Base-by-base conservation (phyloP, 2,329 filamentous ascomycete genomes). In the Neobulgaria alba region DNA sequence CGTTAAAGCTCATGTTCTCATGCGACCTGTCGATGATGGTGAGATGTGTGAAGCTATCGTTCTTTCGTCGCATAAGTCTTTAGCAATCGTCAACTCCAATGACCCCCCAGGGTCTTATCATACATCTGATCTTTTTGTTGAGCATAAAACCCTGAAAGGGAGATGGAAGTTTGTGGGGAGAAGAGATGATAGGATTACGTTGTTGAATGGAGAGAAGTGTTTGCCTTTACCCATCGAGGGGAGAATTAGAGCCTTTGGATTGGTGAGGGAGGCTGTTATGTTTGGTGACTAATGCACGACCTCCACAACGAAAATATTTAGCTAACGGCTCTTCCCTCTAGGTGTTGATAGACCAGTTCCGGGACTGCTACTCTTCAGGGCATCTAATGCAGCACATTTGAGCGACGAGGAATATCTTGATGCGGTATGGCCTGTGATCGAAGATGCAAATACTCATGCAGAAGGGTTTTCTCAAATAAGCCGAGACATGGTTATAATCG, bases 231-330 rank as follows among this genome's bases (percentile, higher is more conserved):
- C 61, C 0, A 64, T 67, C 4, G 79, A 82, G 54, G 67, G 71
- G 3, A 62, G 65, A 0, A 68, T 80, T 5, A 63, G 73, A 7
- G 67, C 75, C 38, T 63, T 72, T 36, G 59, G 63, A 3, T 57
- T 69, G 0, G 71, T 81, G 0, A 62, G 67, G 12, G 77, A 81
- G 43, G 70, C 69, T 0, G 62, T 78, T 2, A 67, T 77, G 0
- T 77, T 79, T 45, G 77, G 77, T n/a, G n/a, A n/a, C n/a, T n/a
- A n/a, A n/a, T n/a, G n/a, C n/a, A n/a, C n/a, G n/a, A n/a, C n/a
- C n/a, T n/a, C n/a, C n/a, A n/a, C n/a, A n/a, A n/a, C n/a, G n/a
- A n/a, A n/a, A n/a, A n/a, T n/a, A n/a, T n/a, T n/a, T n/a, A n/a
- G n/a, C n/a, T n/a, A n/a, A n/a, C n/a, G n/a, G n/a, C n/a, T n/a